Percentiles rank a stretch among this genome's conserved stretches.
Conservation (phyloP, 306 rosid species). For the Fragaria iinumae region DNA sequence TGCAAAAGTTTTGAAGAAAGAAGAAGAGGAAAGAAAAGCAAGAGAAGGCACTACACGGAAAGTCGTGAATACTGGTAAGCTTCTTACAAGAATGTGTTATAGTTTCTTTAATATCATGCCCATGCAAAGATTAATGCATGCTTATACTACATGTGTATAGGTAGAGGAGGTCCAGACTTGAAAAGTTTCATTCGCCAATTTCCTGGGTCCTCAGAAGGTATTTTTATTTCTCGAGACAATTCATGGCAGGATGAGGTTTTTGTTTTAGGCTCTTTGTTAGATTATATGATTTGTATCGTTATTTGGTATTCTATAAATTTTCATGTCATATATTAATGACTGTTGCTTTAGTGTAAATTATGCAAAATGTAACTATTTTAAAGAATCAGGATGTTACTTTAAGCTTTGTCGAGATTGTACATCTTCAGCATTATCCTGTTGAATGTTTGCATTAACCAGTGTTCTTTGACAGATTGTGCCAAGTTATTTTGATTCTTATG, state of each 20-base stretch:
- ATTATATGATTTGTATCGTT: background rate
- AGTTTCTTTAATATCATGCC: slow-evolving; percentile 11
- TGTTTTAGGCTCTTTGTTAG: background rate
- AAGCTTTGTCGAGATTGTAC: background rate
- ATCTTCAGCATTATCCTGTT: background rate
- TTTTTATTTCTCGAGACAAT: background rate
- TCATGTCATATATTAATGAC: background rate
- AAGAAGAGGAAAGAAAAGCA: slow-evolving; percentile 77
- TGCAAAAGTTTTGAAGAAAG: slow-evolving; percentile 73
- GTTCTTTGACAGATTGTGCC: background rate
- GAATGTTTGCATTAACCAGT: background rate
- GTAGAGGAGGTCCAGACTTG: slow-evolving; percentile 73
- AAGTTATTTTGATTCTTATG: slow-evolving; percentile 1
- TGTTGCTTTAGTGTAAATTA: background rate
- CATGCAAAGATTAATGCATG: slow-evolving; percentile 19
- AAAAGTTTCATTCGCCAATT: slow-evolving; percentile 81
- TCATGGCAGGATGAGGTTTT: background rate
- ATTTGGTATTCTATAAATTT: background rate
- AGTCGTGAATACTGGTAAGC: slow-evolving; percentile 54
- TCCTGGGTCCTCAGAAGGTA: slow-evolving; percentile 68
- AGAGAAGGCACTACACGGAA: slow-evolving; percentile 54
- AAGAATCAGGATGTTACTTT: background rate
- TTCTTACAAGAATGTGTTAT: slow-evolving; percentile 18
- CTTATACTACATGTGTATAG: slow-evolving; percentile 33
- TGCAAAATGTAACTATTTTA: background rate